phyloP scores from a whole-genome alignment of 495 filamentous ascomycete genomes.

The Hypoxylon fragiforme region DNA sequence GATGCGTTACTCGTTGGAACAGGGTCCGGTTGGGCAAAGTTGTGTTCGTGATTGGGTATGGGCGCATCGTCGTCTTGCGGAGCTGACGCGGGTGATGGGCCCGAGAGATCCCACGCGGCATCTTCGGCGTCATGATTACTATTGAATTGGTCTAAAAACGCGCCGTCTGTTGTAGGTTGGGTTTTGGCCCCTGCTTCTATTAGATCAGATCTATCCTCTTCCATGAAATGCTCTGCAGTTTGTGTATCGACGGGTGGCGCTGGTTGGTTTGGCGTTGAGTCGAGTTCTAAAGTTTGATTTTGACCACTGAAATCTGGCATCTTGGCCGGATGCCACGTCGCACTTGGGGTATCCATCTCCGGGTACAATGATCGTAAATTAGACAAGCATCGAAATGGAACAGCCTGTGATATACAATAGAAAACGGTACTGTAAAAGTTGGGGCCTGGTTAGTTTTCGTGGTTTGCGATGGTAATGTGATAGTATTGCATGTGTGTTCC shows the following conservation, averaged over 20 bases:
- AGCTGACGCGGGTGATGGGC: slow-evolving; percentile 11
- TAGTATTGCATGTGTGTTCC: slow-evolving; percentile 1
- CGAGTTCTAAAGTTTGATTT: slow-evolving; percentile 22
- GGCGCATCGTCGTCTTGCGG: slow-evolving; percentile 15
- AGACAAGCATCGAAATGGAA: slow-evolving; percentile 39
- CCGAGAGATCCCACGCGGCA: slow-evolving; percentile 34
- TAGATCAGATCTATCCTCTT: slow-evolving; percentile 31
- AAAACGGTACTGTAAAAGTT: slow-evolving; percentile 36
- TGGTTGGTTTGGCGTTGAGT: slow-evolving; percentile 6
- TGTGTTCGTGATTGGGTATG: slow-evolving; percentile 19
- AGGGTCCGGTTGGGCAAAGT: slow-evolving; percentile 25
- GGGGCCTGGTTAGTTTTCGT: slow-evolving; percentile 20
- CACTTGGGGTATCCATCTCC: slow-evolving; percentile 45
- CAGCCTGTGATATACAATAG: slow-evolving; percentile 31
- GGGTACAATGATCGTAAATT: slow-evolving; percentile 38
- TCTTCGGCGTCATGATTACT: slow-evolving; percentile 29
- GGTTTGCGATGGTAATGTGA: slow-evolving; percentile 7
- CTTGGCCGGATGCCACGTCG: slow-evolving; percentile 60
- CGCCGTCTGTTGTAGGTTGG: slow-evolving; percentile 23
- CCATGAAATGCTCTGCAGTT: slow-evolving; percentile 5
- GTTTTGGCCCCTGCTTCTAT: slow-evolving; percentile 33
- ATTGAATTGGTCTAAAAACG: slow-evolving; percentile 38
- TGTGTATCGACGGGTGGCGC: slow-evolving; percentile 10
- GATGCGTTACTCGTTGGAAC: slow-evolving; percentile 34
- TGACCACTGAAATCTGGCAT: slow-evolving; percentile 52